These are phyloP conservation scores for Salvia hispanica DNA, from an alignment of 257 asterid genomes.

Conservation along the genomic window DNA sequence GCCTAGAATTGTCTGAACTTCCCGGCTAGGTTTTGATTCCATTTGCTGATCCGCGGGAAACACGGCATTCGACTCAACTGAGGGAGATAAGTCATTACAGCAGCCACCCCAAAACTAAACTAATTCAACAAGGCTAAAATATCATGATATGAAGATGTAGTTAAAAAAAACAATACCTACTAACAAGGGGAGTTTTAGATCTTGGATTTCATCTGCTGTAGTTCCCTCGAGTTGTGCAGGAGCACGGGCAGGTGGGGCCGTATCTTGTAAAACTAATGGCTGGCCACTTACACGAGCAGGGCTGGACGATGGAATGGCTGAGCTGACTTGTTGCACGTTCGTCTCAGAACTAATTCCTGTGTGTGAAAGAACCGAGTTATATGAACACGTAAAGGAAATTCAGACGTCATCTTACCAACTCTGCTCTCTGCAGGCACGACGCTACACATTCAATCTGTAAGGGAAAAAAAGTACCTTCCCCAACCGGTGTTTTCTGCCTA, in stretches of 20 bases:
- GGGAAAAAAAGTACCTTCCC: constrained; percentile 50
- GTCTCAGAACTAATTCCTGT: constrained; percentile 41
- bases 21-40: constrained; percentile 35
- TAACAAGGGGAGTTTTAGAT: too few relatives aligned
- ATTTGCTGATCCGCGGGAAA: constrained; percentile 28
- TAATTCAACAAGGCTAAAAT: background rate
- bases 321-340: constrained; percentile 26
- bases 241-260: constrained; percentile 23
- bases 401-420: background rate
- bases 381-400: background rate
- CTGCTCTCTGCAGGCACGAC: background rate
- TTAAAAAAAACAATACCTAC: constrained; percentile 35
- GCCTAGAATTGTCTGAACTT: constrained; percentile 31
- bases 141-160: background rate
- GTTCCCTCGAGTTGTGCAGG: constrained; percentile 22
- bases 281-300: constrained; percentile 35
- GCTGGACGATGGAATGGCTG: constrained; percentile 31
- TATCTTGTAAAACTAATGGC: constrained; percentile 30
- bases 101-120: constrained; percentile 4
- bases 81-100: background rate
- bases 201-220: background rate
- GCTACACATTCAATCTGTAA: background rate
- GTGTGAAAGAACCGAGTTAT: constrained; percentile 30
- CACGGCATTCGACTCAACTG: constrained; percentile 35
- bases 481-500: constrained; percentile 43